Base-by-base conservation (phyloP, 805 yeast species). In the Candida orba region DNA sequence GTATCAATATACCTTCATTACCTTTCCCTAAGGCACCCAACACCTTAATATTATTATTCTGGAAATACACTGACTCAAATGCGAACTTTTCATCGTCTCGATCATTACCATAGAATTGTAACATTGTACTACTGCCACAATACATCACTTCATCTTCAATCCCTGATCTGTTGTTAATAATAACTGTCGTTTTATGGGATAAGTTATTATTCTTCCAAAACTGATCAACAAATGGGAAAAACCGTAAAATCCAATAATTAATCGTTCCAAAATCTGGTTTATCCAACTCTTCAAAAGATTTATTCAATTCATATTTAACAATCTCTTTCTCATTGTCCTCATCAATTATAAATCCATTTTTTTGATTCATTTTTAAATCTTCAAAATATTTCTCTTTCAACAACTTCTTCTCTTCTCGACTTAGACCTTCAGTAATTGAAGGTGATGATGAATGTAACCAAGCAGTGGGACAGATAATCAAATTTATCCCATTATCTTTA, bases 391-490 rank as follows among this genome's bases (percentile, higher is more conserved):
- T 43, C 38, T 46, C 25, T 33, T 51, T 39, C 33, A 36, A 8
- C 33, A 39, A 30, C 56, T 47, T 34, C 57, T 60, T 23, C 40
- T 40, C 41, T 1, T 45, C 45, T 3, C 20, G 32, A 1, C 48
- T 34, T 5, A 41, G 37, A 50, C 56, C 59, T 10, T 58, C 54
- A 14, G 52, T 50, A 32, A 63, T 54, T 49, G 71, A 67, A 1
- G 60, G 60, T 1, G 88, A 74, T 37, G 64, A 57, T 0, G 75
- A 66, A 34, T 75, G 72, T 49, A 87, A 67, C 97, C 97, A 90
- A 0, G 95, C 95, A 75, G 84, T 88, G 2, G 96, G 95, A 47
- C 84, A 77, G 13, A 90, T 57, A 1, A 86, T 68, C 44, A 90
- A 62, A 30, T 75, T 69, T 0, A 77, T 75, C 10, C 67, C 54